These are phyloP conservation scores for Corinectria fuckeliana DNA, from an alignment of 2,329 filamentous ascomycete genomes.

Conservation along the genomic window DNA sequence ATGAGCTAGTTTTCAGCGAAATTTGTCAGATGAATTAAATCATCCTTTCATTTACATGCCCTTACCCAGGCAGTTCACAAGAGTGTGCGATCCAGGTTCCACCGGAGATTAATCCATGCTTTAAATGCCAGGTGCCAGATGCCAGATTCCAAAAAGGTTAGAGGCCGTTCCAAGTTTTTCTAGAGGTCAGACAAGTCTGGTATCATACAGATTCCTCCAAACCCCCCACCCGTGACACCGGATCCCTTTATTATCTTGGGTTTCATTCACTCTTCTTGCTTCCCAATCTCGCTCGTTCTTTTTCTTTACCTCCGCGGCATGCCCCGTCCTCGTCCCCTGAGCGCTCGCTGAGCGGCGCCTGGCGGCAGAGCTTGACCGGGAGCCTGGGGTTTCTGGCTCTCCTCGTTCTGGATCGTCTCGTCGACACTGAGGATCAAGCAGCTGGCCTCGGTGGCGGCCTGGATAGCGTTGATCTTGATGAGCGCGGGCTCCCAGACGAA, in stretches of 20 bases:
- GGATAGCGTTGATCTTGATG: conserved; percentile 96
- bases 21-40: conserved; percentile 1
- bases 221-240: conserved; percentile 28
- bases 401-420: conserved; percentile 98
- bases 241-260: conserved; percentile 27
- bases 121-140: not conserved
- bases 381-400: conserved; percentile 83
- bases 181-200: conserved; percentile 37
- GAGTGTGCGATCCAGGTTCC: not conserved
- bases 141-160: conserved; percentile 13
- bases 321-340: conserved; percentile 82
- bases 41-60: too few relatives aligned
- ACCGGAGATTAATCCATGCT: not conserved
- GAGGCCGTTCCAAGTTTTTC: conserved; percentile 37
- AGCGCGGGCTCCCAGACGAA: conserved; percentile 98
- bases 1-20: conserved; percentile 19
- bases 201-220: conserved; percentile 47
- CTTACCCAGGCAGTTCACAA: not conserved
- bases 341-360: conserved; percentile 85
- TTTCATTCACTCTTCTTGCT: conserved; percentile 19
- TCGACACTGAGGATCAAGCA: conserved; percentile 96
- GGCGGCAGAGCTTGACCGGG: conserved; percentile 77
- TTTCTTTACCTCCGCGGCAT: conserved; percentile 79
- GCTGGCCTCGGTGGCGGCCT: conserved; percentile 92
- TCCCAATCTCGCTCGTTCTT: conserved; percentile 30